Percentiles rank a stretch among this genome's conserved stretches.
phyloP scores from a whole-genome alignment of 148 eudicot genomes.

The Dianthus caryophyllus region DNA sequence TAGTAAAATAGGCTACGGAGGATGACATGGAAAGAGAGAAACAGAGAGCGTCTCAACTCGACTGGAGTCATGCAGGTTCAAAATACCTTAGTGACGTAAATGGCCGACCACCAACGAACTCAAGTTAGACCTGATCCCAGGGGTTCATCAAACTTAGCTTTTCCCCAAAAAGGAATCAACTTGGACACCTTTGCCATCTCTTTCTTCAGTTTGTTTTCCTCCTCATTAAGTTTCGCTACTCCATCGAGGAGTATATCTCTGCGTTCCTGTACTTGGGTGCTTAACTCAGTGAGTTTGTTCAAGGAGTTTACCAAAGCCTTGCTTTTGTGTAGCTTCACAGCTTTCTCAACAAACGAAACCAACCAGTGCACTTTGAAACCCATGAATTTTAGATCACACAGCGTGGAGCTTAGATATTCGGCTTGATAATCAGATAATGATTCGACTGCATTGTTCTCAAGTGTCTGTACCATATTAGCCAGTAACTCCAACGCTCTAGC shows the following conservation, averaged over 20 bases:
- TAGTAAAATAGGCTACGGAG: no score
- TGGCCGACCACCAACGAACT: not conserved
- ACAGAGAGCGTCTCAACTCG: no score
- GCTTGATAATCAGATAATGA: not conserved
- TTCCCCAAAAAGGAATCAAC: not conserved
- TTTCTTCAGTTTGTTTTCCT: constrained; percentile 6
- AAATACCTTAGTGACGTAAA: not conserved
- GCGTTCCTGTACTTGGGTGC: not conserved
- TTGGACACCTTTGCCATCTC: no score
- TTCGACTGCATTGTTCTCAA: constrained; percentile 5
- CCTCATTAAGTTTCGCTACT: constrained; percentile 2
- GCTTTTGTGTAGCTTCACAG: constrained; percentile 7
- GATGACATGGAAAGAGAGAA: no score
- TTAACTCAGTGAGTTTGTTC: not conserved
- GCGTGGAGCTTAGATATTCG: constrained; percentile 11
- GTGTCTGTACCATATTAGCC: constrained; percentile 14
- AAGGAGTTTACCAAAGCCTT: no score
- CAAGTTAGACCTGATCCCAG: constrained; percentile 3
- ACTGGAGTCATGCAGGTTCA: no score
- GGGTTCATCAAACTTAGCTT: constrained; percentile 4
- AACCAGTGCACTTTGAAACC: constrained; percentile 14
- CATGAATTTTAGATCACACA: constrained; percentile 11
- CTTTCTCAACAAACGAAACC: constrained; percentile 13
- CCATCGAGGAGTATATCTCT: not conserved
- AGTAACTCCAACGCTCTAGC: no score